These are phyloP conservation scores for Vitis hybrid DNA, from an alignment of 177 flowering plant genomes.

Conservation along the genomic window DNA sequence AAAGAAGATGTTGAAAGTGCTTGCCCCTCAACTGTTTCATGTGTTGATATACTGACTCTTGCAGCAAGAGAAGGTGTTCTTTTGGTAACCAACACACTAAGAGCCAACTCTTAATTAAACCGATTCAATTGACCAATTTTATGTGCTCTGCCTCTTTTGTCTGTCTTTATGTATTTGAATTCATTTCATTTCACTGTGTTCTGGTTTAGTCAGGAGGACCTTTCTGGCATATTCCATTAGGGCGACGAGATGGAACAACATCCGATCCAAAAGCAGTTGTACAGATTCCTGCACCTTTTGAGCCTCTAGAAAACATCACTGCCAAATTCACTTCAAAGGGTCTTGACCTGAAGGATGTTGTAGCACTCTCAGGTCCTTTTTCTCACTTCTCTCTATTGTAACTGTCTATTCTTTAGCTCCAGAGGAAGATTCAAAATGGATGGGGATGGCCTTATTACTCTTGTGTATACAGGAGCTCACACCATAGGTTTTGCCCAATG, in stretches of 20 bases:
- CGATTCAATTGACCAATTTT: too few relatives aligned
- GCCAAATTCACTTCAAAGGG: conserved; percentile 67
- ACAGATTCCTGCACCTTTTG: conserved; percentile 71
- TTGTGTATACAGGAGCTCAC: conserved; percentile 40
- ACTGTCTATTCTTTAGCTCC: neutral
- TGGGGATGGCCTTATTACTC: neutral
- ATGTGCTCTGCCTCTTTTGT: neutral
- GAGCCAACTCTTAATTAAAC: too few relatives aligned
- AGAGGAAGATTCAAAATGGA: too few relatives aligned
- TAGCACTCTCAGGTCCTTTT: conserved; percentile 64
- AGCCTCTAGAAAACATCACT: conserved; percentile 45
- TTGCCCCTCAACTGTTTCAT: conserved; percentile 44
- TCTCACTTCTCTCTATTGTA: neutral
- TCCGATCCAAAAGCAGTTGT: conserved; percentile 47
- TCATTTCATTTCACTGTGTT: neutral
- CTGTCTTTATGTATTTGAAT: neutral
- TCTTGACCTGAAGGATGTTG: conserved; percentile 57
- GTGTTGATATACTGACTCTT: conserved; percentile 44
- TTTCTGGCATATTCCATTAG: conserved; percentile 47
- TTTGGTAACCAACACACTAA: conserved; percentile 21
- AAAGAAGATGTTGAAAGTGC: conserved; percentile 39
- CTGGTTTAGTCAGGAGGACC: conserved; percentile 57
- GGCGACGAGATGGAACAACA: conserved; percentile 59
- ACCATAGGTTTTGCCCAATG: conserved; percentile 77
- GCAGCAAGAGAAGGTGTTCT: conserved; percentile 49